phyloP scores from a whole-genome alignment of 805 yeast species.

The Lipomyces lipofer region DNA sequence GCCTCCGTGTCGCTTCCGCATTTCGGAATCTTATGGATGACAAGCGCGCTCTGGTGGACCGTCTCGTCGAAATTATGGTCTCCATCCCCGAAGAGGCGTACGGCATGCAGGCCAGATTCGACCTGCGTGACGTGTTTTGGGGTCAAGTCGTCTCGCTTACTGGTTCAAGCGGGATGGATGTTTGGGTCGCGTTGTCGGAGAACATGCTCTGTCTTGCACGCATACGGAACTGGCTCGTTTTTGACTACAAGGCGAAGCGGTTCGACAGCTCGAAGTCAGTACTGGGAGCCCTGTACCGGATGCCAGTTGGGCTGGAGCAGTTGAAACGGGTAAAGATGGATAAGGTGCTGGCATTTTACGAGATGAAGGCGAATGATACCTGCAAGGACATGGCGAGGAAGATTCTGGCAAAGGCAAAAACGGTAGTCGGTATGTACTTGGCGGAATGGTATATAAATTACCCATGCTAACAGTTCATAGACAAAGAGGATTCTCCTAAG shows the following conservation, averaged over 20 bases:
- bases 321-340: constrained; percentile 27
- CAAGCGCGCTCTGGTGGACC: constrained; percentile 15
- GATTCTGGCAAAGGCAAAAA: constrained; percentile 19
- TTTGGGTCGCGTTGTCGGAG: constrained; percentile 25
- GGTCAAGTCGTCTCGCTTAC: constrained; percentile 14
- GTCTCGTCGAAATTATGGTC: constrained; percentile 24
- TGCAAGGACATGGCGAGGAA: constrained; percentile 19
- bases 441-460: background rate
- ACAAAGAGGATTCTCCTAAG: constrained; percentile 5
- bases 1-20: constrained; percentile 29
- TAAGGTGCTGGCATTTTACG: constrained; percentile 25
- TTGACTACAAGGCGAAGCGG: constrained; percentile 29
- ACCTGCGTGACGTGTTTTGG: constrained; percentile 28
- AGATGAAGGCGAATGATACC: constrained; percentile 21
- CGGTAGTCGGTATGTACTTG: constrained; percentile 1
- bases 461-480: no score
- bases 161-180: constrained; percentile 9
- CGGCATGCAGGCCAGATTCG: constrained; percentile 14
- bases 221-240: constrained; percentile 31
- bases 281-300: constrained; percentile 15
- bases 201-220: constrained; percentile 31
- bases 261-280: constrained; percentile 21
- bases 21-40: constrained; percentile 17
- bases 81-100: constrained; percentile 32
- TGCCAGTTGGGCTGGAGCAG: constrained; percentile 25